Conservation (phyloP, 2,329 filamentous ascomycete genomes). For the Dothideomycetes sp. region DNA sequence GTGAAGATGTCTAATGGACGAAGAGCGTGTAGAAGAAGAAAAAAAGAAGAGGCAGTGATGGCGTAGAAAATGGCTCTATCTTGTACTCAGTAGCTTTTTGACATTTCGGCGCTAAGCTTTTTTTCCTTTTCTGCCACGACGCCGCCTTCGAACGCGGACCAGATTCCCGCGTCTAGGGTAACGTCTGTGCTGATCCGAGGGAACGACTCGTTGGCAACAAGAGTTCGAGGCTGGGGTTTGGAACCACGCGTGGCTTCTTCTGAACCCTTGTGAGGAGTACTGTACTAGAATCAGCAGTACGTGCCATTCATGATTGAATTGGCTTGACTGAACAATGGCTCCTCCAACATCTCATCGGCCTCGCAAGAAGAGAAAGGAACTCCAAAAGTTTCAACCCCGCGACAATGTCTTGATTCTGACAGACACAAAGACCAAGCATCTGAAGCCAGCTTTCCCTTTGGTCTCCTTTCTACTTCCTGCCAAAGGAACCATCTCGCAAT, state of each 20-base stretch:
- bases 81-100: not conserved
- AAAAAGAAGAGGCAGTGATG: not conserved
- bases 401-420: constrained; percentile 36
- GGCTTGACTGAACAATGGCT: constrained; percentile 6
- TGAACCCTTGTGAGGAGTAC: too few relatives aligned
- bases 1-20: constrained; percentile 4
- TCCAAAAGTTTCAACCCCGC: constrained; percentile 28
- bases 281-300: too few relatives aligned
- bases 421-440: constrained; percentile 35
- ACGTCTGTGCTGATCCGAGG: not conserved
- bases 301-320: too few relatives aligned
- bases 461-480: constrained; percentile 93
- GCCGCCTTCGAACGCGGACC: too few relatives aligned
- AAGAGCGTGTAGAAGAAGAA: constrained; percentile 10
- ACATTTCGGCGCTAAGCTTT: not conserved
- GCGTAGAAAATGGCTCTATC: constrained; percentile 3
- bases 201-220: too few relatives aligned
- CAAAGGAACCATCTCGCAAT: constrained; percentile 75
- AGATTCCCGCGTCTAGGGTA: too few relatives aligned
- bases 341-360: constrained; percentile 28
- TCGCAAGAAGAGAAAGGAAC: constrained; percentile 35
- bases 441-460: constrained; percentile 70
- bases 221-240: too few relatives aligned
- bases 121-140: too few relatives aligned
- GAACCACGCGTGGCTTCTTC: too few relatives aligned